These are phyloP conservation scores for Nigrospora oryzae DNA, from an alignment of 2,329 filamentous ascomycete species.

Conservation along the genomic window DNA sequence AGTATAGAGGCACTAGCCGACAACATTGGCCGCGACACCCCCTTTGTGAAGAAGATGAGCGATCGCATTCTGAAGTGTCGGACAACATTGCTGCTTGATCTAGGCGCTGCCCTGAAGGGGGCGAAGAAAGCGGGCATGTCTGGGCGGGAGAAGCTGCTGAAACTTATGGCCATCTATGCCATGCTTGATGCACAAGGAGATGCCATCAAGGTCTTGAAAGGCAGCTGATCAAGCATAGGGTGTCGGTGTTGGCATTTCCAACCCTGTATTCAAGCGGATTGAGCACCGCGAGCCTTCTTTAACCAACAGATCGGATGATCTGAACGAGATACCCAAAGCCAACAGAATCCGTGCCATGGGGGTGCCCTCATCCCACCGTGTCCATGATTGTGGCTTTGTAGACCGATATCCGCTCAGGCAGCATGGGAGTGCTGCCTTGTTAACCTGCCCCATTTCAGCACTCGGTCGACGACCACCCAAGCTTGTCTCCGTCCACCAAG, in stretches of 20 bases:
- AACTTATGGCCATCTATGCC: constrained; percentile 44
- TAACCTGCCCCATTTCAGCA: neutral
- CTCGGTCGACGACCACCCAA: neutral
- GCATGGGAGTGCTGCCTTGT: neutral
- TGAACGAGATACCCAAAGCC: too few species aligned
- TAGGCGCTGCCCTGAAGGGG: constrained; percentile 38
- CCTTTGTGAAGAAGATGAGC: constrained; percentile 42
- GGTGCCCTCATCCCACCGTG: too few species aligned
- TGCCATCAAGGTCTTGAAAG: constrained; percentile 40
- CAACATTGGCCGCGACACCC: constrained; percentile 34
- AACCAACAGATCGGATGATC: too few species aligned
- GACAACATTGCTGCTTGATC: constrained; percentile 47
- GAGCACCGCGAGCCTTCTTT: neutral
- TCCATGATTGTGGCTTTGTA: too few species aligned
- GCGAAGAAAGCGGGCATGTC: constrained; percentile 30
- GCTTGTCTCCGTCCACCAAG: too few species aligned
- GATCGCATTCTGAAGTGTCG: constrained; percentile 44
- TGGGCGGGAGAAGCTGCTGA: constrained; percentile 38
- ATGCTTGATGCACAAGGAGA: constrained; percentile 42
- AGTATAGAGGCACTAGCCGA: constrained; percentile 32
- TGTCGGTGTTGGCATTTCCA: neutral
- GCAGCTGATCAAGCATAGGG: constrained; percentile 12
- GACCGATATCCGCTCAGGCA: neutral
- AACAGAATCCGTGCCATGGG: too few species aligned
- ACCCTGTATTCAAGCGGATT: neutral